Evolutionary conservation across 352 stramenopile species (phyloP), one percentile per base, ranked within the genome.

Genomic region (Globisporangium echinulatum): DNA sequence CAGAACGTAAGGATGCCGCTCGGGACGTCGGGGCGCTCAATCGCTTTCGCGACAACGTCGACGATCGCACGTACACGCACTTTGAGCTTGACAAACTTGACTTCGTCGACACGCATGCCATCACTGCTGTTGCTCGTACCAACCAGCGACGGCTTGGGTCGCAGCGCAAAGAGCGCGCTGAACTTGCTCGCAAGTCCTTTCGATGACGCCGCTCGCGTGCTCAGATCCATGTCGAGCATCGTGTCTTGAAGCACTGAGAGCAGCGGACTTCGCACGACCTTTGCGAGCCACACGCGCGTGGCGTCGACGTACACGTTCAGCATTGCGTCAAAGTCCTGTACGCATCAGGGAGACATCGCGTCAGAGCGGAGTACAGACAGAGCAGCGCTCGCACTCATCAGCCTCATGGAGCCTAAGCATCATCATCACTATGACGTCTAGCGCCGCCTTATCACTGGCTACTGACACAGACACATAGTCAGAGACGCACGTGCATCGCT

Each of bases 291-390:
- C 50, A 73, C 61, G 11, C 78, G 67, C 36, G 79, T 91, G 3
- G 78, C 79, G 40, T 87, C 79, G 42, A 86, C 81, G 59, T 89
- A 91, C 25, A 86, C 67, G 36, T 59, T 65, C 14, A 91, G 53
- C 75, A 91, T 82, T 17, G 75, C 63, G 10, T 85, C 67, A 46
- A 90, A 74, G 36, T 85, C 79, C 77, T 90, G 49, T 1, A 48
- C 2, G 25, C 25, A 33, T 33, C 25, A 33, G 25, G 25, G 25
- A 33, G 25, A 33, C 25, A 42, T 15, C 40, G 56, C 17, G 9
- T 53, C 10, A 58, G 53, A 59, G 47, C 5, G 40, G 46, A n/a
- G 17, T 25, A 17, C 37, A 36, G 19, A 17, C 37, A 36, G 19
- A 51, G 7, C 6, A 8, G 33, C 9, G 59, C 10, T 11, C 7